Percentiles rank a stretch among this genome's conserved stretches.
These are phyloP conservation scores for Pestalotiopsis sp. DNA, from an alignment of 2,329 filamentous ascomycete genomes.

Conservation along the genomic window DNA sequence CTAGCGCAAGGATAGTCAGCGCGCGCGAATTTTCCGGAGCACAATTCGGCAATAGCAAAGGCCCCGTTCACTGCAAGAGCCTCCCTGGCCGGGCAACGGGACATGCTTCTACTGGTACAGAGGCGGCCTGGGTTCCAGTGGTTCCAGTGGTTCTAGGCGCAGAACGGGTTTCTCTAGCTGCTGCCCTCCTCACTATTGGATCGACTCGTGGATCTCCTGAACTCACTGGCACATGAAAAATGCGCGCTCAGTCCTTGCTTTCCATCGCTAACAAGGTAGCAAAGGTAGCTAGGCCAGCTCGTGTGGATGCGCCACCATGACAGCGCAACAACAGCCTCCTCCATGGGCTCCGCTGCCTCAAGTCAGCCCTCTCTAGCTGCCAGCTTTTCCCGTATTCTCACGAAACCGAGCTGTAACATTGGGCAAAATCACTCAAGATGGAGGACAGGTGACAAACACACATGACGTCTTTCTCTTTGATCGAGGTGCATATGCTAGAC, in stretches of 20 bases:
- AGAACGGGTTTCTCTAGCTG: background rate
- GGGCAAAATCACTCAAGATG: background rate
- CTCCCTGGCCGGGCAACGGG: background rate
- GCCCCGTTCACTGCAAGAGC: background rate
- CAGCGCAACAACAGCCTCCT: background rate
- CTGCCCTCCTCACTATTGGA: background rate
- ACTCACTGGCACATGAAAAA: background rate
- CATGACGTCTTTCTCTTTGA: background rate
- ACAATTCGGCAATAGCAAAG: background rate
- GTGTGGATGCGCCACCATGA: background rate
- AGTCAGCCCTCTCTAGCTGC: background rate
- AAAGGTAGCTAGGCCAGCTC: background rate
- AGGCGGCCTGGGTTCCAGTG: background rate
- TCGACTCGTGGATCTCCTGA: background rate
- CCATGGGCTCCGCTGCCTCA: background rate
- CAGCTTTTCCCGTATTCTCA: background rate
- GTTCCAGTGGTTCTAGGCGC: background rate
- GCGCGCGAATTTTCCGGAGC: background rate
- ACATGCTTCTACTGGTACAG: background rate
- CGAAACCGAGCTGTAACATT: background rate
- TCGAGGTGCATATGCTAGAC: too few relatives aligned
- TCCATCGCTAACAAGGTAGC: background rate
- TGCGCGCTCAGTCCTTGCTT: background rate
- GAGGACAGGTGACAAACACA: background rate
- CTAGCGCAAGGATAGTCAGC: background rate